Base-by-base conservation (phyloP, 495 filamentous ascomycete genomes). In the Stereocaulon alpinum region DNA sequence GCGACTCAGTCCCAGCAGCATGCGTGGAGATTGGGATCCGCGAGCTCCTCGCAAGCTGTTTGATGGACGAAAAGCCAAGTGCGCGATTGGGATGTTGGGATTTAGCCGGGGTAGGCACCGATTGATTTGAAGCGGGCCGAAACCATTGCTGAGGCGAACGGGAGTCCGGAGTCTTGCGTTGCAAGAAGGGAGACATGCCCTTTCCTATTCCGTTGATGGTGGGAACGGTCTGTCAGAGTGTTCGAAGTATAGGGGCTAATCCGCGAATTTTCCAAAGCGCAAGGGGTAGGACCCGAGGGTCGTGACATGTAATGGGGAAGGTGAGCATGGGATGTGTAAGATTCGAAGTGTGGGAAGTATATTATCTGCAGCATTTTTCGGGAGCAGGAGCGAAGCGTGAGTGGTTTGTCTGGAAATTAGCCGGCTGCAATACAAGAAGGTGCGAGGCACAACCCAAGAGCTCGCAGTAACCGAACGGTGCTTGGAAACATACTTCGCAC, bases 41-140 rank as follows among this genome's bases (percentile, higher is more conserved):
- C 30, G 60, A 57, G 27, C 52, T 24, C 42, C 54, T 56, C 18
- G 54, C 59, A 56, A 61, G 43, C 24, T 57, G 40, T 49, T 56
- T 61, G 32, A 61, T 52, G 4, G 48, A 61, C 32, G 60, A 43
- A 24, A 61, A 61, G 6, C 48, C 60, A 34, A 56, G 22, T 18
- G 54, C 20, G n/a, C 54, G 52, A 43, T 61, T 44, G 18, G 52
- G 55, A 50, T 61, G 53, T 18, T 40, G 48, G 22, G 54, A 14
- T 14, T 6, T 61, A 29, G 45, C 15, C 29, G 60, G 51, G 49
- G 49, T 51, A 18, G 57, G 44, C 1, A 56, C 24, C 11, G 56
- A 63, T 50, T 37, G 61, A 49, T 55, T 60, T 3, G 54, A 48
- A 48, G 52, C 43, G 30, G 57, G 57, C 11, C 49, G 57, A 24